A percentile compares a stretch with the other conserved stretches of the same genome.
Conservation (phyloP, 176 grass and related monocot species). For the Cenchrus purpureus region DNA sequence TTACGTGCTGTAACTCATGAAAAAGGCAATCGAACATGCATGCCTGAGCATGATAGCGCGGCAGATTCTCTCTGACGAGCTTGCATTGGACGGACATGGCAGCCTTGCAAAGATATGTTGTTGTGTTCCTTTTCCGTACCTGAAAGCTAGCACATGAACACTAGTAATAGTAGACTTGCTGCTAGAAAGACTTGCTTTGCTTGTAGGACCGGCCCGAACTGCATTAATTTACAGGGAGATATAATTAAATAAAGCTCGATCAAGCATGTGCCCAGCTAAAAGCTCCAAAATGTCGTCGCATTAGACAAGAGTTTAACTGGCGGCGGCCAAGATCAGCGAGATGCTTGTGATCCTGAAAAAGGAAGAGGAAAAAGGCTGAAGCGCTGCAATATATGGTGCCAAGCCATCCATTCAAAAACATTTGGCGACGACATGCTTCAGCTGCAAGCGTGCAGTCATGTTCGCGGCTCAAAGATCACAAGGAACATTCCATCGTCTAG, state of each 20-base stretch:
- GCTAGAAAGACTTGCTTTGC: background rate
- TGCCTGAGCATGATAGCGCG: background rate
- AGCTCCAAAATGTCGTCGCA: background rate
- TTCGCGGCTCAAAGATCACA: background rate
- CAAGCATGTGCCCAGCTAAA: background rate
- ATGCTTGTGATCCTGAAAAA: conserved; percentile 27
- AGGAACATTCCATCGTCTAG: background rate
- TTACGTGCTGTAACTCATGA: no score
- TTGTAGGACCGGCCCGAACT: background rate
- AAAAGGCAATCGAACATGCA: no score
- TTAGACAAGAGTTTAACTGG: background rate
- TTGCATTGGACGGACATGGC: conserved; percentile 16
- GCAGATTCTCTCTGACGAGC: background rate
- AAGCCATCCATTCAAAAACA: background rate
- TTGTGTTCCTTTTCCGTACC: no score
- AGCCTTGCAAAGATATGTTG: background rate
- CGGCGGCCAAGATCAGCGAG: background rate
- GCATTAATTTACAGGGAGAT: background rate
- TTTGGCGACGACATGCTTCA: background rate
- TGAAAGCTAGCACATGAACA: background rate
- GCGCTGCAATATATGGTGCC: background rate
- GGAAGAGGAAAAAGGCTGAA: background rate
- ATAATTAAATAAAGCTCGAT: background rate
- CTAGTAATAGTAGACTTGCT: background rate
- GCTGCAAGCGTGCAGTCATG: background rate